Percentiles rank a stretch among this genome's conserved stretches.
phyloP scores from a whole-genome alignment of 2,329 filamentous ascomycete species.

The Simplicillium sp. region DNA sequence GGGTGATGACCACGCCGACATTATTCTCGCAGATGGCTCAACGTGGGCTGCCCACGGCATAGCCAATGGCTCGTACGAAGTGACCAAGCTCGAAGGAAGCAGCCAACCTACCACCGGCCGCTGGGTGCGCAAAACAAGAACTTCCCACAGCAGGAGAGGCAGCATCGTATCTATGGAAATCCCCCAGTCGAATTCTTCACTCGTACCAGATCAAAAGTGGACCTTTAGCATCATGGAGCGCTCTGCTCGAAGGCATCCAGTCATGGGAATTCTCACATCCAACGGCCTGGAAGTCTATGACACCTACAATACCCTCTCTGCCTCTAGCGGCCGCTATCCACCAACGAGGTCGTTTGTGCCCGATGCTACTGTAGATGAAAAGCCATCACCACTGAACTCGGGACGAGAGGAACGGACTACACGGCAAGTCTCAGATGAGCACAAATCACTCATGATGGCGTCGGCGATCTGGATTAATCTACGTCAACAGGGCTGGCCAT shows the following conservation, averaged over 20 bases:
- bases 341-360: conserved; percentile 27
- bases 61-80: conserved; percentile 54
- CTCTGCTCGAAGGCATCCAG: conserved; percentile 58
- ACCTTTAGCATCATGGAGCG: conserved; percentile 72
- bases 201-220: conserved; percentile 44
- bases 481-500: conserved; percentile 24
- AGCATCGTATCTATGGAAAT: conserved; percentile 10
- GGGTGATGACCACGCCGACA: conserved; percentile 47
- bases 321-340: conserved; percentile 37
- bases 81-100: conserved; percentile 47
- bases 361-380: conserved; percentile 10
- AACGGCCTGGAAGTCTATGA: conserved; percentile 60
- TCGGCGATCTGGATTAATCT: conserved; percentile 28
- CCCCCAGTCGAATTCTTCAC: conserved; percentile 10
- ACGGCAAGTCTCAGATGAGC: conserved; percentile 18
- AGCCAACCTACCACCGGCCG: conserved; percentile 53
- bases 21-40: conserved; percentile 55
- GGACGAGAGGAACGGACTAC: conserved; percentile 19
- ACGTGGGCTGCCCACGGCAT: conserved; percentile 46
- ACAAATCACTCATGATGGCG: conserved; percentile 26
- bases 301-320: conserved; percentile 49
- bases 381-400: neutral
- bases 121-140: conserved; percentile 49
- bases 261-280: conserved; percentile 59
- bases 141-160: conserved; percentile 12